Percentiles rank a stretch among this genome's conserved stretches.
phyloP scores from a whole-genome alignment of 495 filamentous ascomycete species.

The Aspergillus incahuasiensis region DNA sequence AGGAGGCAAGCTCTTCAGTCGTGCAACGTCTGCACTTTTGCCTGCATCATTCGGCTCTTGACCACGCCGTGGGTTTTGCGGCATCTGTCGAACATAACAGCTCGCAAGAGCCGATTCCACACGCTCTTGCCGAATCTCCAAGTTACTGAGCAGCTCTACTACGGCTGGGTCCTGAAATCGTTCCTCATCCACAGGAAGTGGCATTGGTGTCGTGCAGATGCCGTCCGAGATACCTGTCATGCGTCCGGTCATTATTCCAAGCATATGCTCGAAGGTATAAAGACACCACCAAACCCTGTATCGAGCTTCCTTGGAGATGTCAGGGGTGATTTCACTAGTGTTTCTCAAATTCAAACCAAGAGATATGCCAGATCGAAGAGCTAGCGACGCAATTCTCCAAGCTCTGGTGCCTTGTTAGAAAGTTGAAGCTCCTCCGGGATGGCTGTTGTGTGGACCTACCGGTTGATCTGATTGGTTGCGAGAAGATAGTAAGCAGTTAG shows the following conservation, averaged over 20 bases:
- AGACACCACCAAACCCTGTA: slow-evolving; percentile 65
- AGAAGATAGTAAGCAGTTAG: slow-evolving; percentile 60
- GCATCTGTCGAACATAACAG: slow-evolving; percentile 34
- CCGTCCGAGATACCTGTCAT: slow-evolving; percentile 54
- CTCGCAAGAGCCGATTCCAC: slow-evolving; percentile 37
- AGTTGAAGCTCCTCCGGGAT: not conserved
- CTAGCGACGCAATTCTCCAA: slow-evolving; percentile 59
- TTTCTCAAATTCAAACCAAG: slow-evolving; percentile 63
- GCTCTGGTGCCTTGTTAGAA: slow-evolving; percentile 39
- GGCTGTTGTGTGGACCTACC: slow-evolving; percentile 36
- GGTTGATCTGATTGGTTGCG: slow-evolving; percentile 56
- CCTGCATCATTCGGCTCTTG: slow-evolving; percentile 23
- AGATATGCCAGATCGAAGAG: slow-evolving; percentile 55
- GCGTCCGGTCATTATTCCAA: slow-evolving; percentile 64
- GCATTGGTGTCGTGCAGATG: slow-evolving; percentile 57
- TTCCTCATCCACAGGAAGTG: slow-evolving; percentile 54
- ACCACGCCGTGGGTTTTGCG: slow-evolving; percentile 31
- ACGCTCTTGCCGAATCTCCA: slow-evolving; percentile 31
- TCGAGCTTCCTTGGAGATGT: slow-evolving; percentile 57
- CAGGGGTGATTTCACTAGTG: slow-evolving; percentile 43
- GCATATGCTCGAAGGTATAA: slow-evolving; percentile 55
- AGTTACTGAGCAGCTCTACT: slow-evolving; percentile 29
- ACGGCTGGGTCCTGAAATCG: slow-evolving; percentile 31
- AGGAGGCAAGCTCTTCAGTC: slow-evolving; percentile 30
- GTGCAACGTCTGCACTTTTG: slow-evolving; percentile 21